Evolutionary conservation across 1,139 yeast species (phyloP), one percentile per base, ranked within the genome.

Genomic region (Geotrichum histeridarum): DNA sequence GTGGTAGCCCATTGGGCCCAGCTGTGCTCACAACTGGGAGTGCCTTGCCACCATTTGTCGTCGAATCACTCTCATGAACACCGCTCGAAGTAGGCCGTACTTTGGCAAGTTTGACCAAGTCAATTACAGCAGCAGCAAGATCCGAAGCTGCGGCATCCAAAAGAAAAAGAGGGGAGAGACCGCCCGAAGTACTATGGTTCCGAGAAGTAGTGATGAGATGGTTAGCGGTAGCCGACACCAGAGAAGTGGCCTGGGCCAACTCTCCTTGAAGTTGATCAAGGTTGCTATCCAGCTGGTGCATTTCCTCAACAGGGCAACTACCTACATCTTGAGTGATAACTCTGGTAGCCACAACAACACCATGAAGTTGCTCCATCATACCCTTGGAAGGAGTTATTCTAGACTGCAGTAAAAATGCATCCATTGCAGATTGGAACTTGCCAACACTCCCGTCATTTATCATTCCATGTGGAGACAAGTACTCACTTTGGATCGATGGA

Each of bases 141-240:
- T 90, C 96, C 37, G 88, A 80, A 9, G 89, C 74, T 0, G 97
- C 85, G 30, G 91, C 82, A 69, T 89, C 88, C 41, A 91, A 76
- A 8, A 90, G 78, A 37, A 86, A 74, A 54, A 78, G 78, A 1
- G 98, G 97, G 53, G 89, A 72, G 12, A 87, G 65, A 8, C 78
- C 78, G 5, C 79, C 74, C 59, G 86, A 83, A 6, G 82, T 73
- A 1, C 88, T 82, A 68, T 76, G 87, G 66, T 89, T 89, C 64
- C 96, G 78, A 0, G 95, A 80, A 0, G 93, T 80, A 4, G 96
- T 83, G 50, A 91, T 81, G 0, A 85, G 79, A 70, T 86, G 90
- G 32, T 90, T 82, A 12, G 87, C 80, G 0, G 95, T 78, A 50
- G 86, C 86, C 55, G 88, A 79, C 14, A 85, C 76, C 47, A 81